Conservation (phyloP, 805 yeast genomes). For the Candida wancherniae region DNA sequence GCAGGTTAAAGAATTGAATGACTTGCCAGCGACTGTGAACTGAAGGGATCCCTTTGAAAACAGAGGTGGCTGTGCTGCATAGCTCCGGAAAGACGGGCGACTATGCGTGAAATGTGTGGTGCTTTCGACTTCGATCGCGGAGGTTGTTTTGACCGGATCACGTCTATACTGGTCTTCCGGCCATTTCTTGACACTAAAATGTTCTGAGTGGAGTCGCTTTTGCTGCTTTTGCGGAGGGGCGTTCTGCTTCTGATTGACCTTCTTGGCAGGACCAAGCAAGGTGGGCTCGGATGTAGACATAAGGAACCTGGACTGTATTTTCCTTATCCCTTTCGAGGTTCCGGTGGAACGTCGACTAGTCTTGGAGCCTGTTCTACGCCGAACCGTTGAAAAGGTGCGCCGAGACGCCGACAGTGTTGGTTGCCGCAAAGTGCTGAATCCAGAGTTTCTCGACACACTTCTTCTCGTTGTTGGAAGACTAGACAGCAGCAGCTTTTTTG, state of each 20-base stretch:
- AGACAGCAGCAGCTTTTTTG: background rate
- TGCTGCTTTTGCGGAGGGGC: background rate
- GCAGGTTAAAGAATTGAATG: slow-evolving; percentile 8
- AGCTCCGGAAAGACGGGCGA: background rate
- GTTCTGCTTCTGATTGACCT: background rate
- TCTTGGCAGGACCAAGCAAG: background rate
- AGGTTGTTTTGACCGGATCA: slow-evolving; percentile 26
- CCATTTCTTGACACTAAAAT: background rate
- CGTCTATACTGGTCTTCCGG: slow-evolving; percentile 11
- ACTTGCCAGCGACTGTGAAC: background rate
- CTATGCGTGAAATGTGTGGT: slow-evolving; percentile 12
- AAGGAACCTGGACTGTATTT: too few species aligned
- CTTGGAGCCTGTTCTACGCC: too few species aligned
- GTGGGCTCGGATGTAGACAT: too few species aligned
- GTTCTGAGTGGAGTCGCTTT: background rate
- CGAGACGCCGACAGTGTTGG: too few species aligned
- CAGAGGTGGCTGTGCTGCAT: slow-evolving; percentile 4
- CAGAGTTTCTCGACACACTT: too few species aligned
- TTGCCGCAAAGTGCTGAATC: too few species aligned
- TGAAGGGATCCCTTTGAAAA: slow-evolving; percentile 11
- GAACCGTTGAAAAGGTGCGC: too few species aligned
- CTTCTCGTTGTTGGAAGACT: too few species aligned
- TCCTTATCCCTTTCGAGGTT: too few species aligned
- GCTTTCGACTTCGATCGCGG: slow-evolving; percentile 34
- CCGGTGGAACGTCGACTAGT: too few species aligned